Evolutionary conservation across 805 yeast genomes (phyloP).

Genomic region (Kodamaea laetipori): DNA sequence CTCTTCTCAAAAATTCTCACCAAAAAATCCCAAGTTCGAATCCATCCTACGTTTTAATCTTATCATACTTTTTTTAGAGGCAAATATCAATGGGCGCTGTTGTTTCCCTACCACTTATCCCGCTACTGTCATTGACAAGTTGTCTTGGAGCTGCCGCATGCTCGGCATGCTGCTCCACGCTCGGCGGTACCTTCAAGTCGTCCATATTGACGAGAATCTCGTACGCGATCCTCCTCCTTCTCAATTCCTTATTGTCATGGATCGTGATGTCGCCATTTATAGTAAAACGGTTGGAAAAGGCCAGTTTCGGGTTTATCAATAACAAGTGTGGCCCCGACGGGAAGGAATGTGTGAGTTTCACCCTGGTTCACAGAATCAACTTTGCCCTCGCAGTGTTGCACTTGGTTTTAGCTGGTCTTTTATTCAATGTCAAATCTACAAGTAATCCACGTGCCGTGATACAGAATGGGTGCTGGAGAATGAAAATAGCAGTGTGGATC

Average conservation of each 20-base stretch:
- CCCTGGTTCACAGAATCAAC: conserved; percentile 90
- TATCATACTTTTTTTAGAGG: not conserved
- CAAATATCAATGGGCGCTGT: conserved; percentile 57
- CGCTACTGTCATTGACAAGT: conserved; percentile 57
- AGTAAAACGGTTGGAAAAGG: conserved; percentile 66
- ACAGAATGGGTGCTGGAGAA: conserved; percentile 92
- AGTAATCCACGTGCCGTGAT: conserved; percentile 74
- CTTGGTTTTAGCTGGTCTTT: conserved; percentile 61
- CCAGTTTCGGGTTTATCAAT: conserved; percentile 69
- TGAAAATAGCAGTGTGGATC: conserved; percentile 65
- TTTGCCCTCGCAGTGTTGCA: conserved; percentile 85
- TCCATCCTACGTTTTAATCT: not conserved
- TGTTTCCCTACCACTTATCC: conserved; percentile 70
- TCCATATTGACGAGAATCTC: conserved; percentile 82
- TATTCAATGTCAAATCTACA: conserved; percentile 77
- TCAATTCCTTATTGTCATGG: conserved; percentile 90
- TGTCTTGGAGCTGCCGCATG: conserved; percentile 77
- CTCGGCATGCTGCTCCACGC: conserved; percentile 55
- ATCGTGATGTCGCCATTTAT: conserved; percentile 83
- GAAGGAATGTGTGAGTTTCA: conserved; percentile 80
- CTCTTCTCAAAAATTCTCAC: not conserved
- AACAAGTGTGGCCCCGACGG: conserved; percentile 72
- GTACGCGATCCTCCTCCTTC: conserved; percentile 75
- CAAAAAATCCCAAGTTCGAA: conserved; percentile 2
- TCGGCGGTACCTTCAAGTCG: conserved; percentile 66